phyloP scores from a whole-genome alignment of 83 land plant genomes.

The Picea mariana region DNA sequence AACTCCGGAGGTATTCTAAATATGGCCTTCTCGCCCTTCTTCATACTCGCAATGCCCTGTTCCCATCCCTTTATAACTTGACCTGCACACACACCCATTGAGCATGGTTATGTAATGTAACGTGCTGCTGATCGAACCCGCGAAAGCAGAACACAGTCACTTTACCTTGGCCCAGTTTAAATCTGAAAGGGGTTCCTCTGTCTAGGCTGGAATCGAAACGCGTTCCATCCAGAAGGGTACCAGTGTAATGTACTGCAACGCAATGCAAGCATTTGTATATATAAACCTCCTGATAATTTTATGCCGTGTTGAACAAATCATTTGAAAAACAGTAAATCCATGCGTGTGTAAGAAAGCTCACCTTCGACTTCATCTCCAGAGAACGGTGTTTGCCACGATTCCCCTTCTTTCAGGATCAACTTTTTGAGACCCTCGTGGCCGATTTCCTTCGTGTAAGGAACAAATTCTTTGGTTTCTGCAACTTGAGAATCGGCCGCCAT shows the following conservation, averaged over 20 bases:
- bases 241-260: constrained; percentile 26
- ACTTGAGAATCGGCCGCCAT: no score
- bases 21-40: constrained; percentile 42
- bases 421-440: no score
- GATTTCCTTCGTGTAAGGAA: no score
- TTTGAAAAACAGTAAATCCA: background rate
- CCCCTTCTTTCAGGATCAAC: no score
- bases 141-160: background rate
- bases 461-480: no score
- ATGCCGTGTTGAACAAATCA: background rate
- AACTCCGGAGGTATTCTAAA: constrained; percentile 44
- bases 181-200: constrained; percentile 24
- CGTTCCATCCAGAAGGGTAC: constrained; percentile 23
- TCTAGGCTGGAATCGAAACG: constrained; percentile 25
- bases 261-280: background rate
- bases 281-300: background rate
- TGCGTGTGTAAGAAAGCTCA: background rate
- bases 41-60: constrained; percentile 41
- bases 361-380: background rate
- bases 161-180: constrained; percentile 30
- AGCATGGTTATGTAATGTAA: background rate
- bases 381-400: no score
- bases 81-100: constrained; percentile 21
- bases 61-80: constrained; percentile 59
- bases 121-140: background rate